Evolutionary conservation across 305 asterid genomes (phyloP), one percentile per base, ranked within the genome.

Genomic region (Stenogyne calaminthoides): DNA sequence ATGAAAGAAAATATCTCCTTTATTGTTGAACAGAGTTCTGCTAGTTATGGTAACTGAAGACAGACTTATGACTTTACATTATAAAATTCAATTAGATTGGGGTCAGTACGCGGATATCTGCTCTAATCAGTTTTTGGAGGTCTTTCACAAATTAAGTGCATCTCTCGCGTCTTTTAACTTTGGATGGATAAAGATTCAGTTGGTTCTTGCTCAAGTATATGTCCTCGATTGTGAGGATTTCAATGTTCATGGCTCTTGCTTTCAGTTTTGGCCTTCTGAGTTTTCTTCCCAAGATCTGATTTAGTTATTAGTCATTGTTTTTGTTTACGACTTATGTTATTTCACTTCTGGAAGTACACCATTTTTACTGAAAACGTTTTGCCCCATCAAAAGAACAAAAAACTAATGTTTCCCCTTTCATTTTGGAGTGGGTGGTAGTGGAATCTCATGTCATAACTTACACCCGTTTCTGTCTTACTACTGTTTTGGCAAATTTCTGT

Each of bases 91-190:
- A n/a, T 18, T 64, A 4, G 9, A 63, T 37, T 9, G 54, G 36
- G 18, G 10, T 63, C 36, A 18, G 36, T 18, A 10, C 36, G 4
- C 7, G 19, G 19, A 19, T 34, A 18, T 19, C 19, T 47, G 36
- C 2, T 12, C 19, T 12, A 29, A 27, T 70, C 8, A 37, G 70
- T 34, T 22, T 6, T 55, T 51, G 27, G 58, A 63, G 52, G 37
- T 63, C 63, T 10, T 59, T 73, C 46, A 34, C 20, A 47, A 57
- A 56, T 59, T 66, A 58, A 64, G 25, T 37, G 37, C 64, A 25
- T 46, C 46, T 69, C 62, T 29, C 16, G 5, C 12, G 40, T 57
- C 59, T 6, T 55, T 49, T n/a, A 20, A 15, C 11, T 55, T 49
- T 72, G 29, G 18, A 66, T 68, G 22, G 63, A 67, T 34, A 9